Evolutionary conservation across 177 flowering plant genomes (phyloP).

Genomic region (Telopea speciosissima): DNA sequence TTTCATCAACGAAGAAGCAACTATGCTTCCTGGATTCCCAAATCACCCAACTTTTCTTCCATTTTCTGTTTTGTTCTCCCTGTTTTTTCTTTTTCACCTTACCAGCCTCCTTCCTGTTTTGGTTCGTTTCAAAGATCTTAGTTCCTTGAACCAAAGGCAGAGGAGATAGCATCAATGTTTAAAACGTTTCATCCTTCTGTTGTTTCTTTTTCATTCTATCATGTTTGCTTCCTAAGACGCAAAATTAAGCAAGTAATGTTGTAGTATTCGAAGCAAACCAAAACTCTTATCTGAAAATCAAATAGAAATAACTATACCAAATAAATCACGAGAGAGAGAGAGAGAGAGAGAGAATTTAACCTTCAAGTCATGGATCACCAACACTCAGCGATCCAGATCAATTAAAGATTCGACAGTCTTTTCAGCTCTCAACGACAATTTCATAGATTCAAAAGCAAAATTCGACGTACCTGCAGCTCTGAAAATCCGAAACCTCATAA

Average conservation of each 20-base stretch:
- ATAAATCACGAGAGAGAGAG: too few species aligned
- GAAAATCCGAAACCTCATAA: not conserved
- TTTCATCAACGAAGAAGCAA: too few species aligned
- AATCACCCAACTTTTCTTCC: not conserved
- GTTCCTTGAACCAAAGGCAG: too few species aligned
- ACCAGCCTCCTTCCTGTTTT: too few species aligned
- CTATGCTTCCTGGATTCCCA: not conserved
- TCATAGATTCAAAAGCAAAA: not conserved
- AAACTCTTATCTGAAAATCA: not conserved
- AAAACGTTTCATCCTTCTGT: too few species aligned
- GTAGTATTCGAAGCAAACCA: not conserved
- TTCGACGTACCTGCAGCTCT: constrained; percentile 8
- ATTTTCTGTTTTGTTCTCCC: not conserved
- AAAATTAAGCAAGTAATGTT: not conserved
- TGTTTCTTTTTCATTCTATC: not conserved
- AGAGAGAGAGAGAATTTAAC: not conserved
- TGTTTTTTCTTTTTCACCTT: not conserved
- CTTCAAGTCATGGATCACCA: not conserved
- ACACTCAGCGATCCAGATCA: constrained; percentile 1
- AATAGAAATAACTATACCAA: too few species aligned
- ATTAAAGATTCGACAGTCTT: not conserved
- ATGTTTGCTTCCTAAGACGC: too few species aligned
- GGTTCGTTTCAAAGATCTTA: too few species aligned
- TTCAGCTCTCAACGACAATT: constrained; percentile 1
- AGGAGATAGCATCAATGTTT: too few species aligned